Evolutionary conservation across 2,329 filamentous ascomycete species (phyloP), one percentile per base, ranked within the genome.

Genomic region (Colletotrichum salicis): DNA sequence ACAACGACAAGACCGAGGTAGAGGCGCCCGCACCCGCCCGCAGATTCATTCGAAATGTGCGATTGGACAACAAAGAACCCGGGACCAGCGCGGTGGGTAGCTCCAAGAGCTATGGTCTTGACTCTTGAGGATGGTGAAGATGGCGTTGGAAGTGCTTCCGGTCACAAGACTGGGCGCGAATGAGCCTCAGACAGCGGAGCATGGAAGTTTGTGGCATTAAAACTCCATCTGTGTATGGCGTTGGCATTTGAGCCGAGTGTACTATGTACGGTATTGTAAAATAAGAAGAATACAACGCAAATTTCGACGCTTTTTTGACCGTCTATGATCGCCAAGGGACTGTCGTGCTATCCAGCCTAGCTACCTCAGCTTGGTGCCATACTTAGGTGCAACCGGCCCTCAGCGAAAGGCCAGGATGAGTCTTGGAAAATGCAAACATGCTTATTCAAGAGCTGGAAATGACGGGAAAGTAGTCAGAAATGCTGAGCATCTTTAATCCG

Each of bases 61-160:
- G 12, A 1, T 2, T 22, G 27, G 15, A 24, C 22, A 35, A 22
- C 29, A 5, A 37, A 19, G 8, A 27, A 29, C 22, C 33, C 3
- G 15, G 45, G 5, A 70, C n/a, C 11, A 41, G 75, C 29, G 67
- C 78, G n/a, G 62, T 79, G 29, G 80, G 82, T 70, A 84, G 80
- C 74, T 79, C 78, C 4, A 76, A 75, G 64, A 82, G 72, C 72
- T 86, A 86, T 66, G 83, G 84, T 4, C 74, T 86, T 45, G 76
- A 77, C 48, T 70, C 64, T 48, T 73, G 52, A 67, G 24, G 35
- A 11, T 45, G 60, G 64, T 37, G 64, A 75, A 54, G 52, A 35
- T 54, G 13, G n/a, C 24, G 8, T 7, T 54, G 19, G 29, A 57
- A 10, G 45, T 33, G 51, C 19, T n/a, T 48, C 19, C 10, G 4